Conservation (phyloP, 306 rosid species). For the Malus sieversii region DNA sequence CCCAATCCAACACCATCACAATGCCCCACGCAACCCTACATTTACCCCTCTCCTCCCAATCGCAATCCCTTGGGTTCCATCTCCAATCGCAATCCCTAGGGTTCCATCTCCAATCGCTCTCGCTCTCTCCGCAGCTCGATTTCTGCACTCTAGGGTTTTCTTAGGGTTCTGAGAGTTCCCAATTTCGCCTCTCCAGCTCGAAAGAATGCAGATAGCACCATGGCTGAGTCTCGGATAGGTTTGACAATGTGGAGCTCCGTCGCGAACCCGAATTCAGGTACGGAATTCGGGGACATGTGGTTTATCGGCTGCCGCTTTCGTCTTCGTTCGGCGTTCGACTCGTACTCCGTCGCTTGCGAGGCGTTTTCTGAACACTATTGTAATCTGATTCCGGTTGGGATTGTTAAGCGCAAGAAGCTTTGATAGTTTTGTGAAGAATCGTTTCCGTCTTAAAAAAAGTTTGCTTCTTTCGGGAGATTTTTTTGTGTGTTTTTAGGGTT, state of each 20-base stretch:
- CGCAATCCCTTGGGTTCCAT: background rate
- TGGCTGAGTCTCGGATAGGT: constrained; percentile 33
- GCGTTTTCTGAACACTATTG: constrained; percentile 55
- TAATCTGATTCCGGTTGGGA: background rate
- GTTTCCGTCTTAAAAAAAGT: background rate
- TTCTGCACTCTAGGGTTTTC: background rate
- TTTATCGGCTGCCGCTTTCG: constrained; percentile 44
- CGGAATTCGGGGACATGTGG: constrained; percentile 24
- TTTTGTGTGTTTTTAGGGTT: background rate
- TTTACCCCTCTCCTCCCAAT: background rate
- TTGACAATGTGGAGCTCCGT: background rate
- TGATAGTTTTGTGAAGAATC: constrained; percentile 18
- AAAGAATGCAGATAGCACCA: constrained; percentile 48
- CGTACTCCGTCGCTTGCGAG: constrained; percentile 57
- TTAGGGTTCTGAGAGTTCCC: background rate
- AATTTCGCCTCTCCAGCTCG: background rate
- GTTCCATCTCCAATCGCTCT: background rate
- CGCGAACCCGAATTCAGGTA: background rate
- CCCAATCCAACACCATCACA: background rate
- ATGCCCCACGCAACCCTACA: background rate
- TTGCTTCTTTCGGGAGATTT: constrained; percentile 6
- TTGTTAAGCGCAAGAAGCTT: constrained; percentile 11
- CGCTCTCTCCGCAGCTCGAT: background rate
- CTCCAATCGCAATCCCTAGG: background rate
- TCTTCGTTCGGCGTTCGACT: constrained; percentile 53